Evolutionary conservation across 148 eudicot genomes (phyloP).

Genomic region (Polygonum maritimum): DNA sequence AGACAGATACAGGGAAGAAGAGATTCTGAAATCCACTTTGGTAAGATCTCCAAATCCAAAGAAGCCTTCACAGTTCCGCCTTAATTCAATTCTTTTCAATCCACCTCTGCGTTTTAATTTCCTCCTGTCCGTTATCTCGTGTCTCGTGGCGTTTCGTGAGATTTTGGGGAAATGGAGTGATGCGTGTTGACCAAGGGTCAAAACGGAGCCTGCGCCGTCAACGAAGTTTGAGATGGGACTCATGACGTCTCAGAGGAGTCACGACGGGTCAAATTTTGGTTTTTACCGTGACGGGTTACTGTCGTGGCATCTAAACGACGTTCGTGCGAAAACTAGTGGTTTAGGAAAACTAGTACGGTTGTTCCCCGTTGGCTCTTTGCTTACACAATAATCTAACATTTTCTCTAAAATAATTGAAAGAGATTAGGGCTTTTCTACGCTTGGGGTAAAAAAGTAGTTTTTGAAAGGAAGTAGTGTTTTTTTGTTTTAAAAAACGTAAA

Average conservation of each 20-base stretch:
- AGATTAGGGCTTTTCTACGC: too few relatives aligned
- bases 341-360: not conserved
- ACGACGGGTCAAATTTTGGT: not conserved
- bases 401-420: too few relatives aligned
- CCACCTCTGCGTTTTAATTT: conserved; percentile 5
- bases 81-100: conserved; percentile 5
- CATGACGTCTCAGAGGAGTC: not conserved
- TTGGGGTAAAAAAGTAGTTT: too few relatives aligned
- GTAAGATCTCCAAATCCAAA: conserved; percentile 16
- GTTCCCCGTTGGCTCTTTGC: not conserved
- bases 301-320: not conserved
- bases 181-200: not conserved
- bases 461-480: too few relatives aligned
- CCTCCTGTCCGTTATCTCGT: not conserved
- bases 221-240: not conserved
- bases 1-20: conserved; percentile 7
- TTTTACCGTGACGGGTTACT: not conserved
- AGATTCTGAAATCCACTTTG: conserved; percentile 36
- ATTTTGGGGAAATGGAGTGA: not conserved
- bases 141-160: not conserved
- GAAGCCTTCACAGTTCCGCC: not conserved
- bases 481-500: too few relatives aligned
- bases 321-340: too few relatives aligned
- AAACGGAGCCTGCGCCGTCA: not conserved
- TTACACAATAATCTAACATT: too few relatives aligned